Base-by-base conservation (phyloP, 176 grass and related monocot genomes). In the Oryza punctata region DNA sequence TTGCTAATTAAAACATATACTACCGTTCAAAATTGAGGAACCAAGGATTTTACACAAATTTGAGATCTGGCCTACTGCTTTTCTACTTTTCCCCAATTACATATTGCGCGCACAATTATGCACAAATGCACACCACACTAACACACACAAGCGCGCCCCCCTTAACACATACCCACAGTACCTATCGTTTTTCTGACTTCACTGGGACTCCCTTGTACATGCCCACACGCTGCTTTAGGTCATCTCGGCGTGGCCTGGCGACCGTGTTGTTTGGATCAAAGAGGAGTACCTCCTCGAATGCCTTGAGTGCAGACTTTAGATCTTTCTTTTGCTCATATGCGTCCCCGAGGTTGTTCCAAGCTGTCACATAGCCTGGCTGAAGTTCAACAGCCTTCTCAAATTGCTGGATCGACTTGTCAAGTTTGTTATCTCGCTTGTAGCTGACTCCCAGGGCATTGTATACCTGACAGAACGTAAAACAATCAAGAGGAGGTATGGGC, bases 341-440 rank as follows among this genome's bases (percentile, higher is more conserved):
- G 54, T 95, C 96, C 5, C 89, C 96, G 0, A 98, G 85, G 63
- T 98, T 98, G 85, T 98, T 98, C 93, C 96, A 98, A 28, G 96
- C 89, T 12, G 91, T 98, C 29, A 95, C 96, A 49, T 98, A 98
- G 18, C 93, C 96, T 1, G 96, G 96, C 25, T 98, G 93, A 76
- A 98, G 89, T 77, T 88, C 77, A 73, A 98, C 96, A 0, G 96
- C 96, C 82, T 91, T 95, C 67, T 97, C 90, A n/a, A 97, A 88
- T 67, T 90, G 85, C 70, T 89, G 72, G 52, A 94, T 94, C 65
- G 92, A 90, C 83, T 91, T 94, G 69, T 94, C 92, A 30, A 97
- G 75, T 77, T 97, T 94, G 83, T 94, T 88, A 0, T 94, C 91
- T 26, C 91, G 83, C 78, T 93, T 88, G 82, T 93, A 95, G 90